A percentile compares a stretch with the other conserved stretches of the same genome.
These are phyloP conservation scores for Gentiana straminea DNA, from an alignment of 257 asterid species.

Conservation along the genomic window DNA sequence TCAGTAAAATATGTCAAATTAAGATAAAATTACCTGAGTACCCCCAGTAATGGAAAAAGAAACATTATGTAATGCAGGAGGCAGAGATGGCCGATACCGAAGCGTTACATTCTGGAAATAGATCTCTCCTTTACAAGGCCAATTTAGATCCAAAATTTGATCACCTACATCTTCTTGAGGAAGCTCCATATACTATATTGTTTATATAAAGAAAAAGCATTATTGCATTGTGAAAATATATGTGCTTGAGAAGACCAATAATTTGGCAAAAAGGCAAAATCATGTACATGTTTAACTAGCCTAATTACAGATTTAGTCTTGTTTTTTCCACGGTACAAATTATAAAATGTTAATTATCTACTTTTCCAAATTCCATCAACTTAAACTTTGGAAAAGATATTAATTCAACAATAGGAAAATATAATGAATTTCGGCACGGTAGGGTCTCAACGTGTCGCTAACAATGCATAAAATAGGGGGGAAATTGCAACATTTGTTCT, in stretches of 20 bases:
- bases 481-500: too few relatives aligned
- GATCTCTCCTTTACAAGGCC: conserved; percentile 72
- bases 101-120: conserved; percentile 74
- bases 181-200: conserved; percentile 69
- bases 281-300: too few relatives aligned
- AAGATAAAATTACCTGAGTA: conserved; percentile 46
- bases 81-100: conserved; percentile 61
- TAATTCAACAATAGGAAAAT: too few relatives aligned
- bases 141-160: conserved; percentile 22
- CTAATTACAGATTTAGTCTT: too few relatives aligned
- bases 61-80: conserved; percentile 57
- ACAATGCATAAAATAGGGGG: too few relatives aligned
- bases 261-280: too few relatives aligned
- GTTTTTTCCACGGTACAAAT: too few relatives aligned
- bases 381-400: too few relatives aligned
- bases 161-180: conserved; percentile 62
- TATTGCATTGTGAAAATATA: conserved; percentile 1
- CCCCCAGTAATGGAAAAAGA: conserved; percentile 59
- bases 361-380: too few relatives aligned
- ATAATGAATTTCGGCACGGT: too few relatives aligned
- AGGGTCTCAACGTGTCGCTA: too few relatives aligned
- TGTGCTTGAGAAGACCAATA: background rate
- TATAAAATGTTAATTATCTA: too few relatives aligned
- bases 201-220: conserved; percentile 1
- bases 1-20: background rate